Base-by-base conservation (phyloP, 2,329 filamentous ascomycete species). In the Camillea tinctor region DNA sequence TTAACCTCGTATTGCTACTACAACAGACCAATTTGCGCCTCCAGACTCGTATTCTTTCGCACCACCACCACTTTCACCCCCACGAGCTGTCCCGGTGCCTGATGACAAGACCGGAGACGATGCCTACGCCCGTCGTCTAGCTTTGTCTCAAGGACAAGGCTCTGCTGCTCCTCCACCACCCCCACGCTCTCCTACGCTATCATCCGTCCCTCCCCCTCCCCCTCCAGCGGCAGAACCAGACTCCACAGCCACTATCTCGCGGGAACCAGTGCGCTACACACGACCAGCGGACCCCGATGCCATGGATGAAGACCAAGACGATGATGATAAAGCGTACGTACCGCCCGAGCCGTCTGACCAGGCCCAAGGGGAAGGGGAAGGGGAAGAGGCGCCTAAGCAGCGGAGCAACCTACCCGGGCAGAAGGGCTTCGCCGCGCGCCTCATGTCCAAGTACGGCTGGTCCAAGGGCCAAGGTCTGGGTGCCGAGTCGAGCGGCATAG, bases 401-500 rank as follows among this genome's bases (percentile, higher is more conserved):
- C 84, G 85, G 44, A 88, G 88, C 50, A 85, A 80, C 59, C 86
- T 88, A 2, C 92, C 93, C 0, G 92, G 92, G 17, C 91, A 96
- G 74, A 85, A 88, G 65, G 91, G 89, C 55, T 97, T 97, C 74
- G 95, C 92, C 0, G 86, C 93, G 66, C 89, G 93, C 36, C 84
- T 98, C 58, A 92, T 99, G 87, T 85, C 87, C 62, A 98, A 97
- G 73, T 95, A 97, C 77, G 95, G 95, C 58, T 98, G 93, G 91
- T 89, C 88, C 40, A 89, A 93, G 70, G 95, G 95, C 22, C 84
- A 89, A 63, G 95, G 95, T 20, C 85, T 99, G 3, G 95, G 95
- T 66, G 93, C 92, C 17, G 85, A 88, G 63, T 87, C 87, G 30
- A 87, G 88, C 22, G 95, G 95, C 62, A 97, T 99, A 68, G 83